Base-by-base conservation (phyloP, 176 grass and related monocot species). In the Phoenix roebelenii region DNA sequence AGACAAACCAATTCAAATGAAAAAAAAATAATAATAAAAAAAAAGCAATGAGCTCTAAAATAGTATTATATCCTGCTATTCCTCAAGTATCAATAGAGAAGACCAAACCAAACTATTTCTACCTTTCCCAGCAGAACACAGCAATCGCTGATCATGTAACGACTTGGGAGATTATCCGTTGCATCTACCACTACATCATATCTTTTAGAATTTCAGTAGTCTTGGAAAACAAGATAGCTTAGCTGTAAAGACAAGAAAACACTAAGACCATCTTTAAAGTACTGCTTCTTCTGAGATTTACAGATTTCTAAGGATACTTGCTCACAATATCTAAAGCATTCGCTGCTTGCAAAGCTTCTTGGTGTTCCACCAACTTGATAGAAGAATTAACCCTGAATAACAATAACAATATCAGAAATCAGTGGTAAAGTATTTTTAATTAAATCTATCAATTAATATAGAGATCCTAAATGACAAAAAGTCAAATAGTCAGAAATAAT, bases 131-230 rank as follows among this genome's bases (percentile, higher is more conserved):
- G 59, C 35, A 97, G 66, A 58, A 87, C 83, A 85, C 92, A 97
- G 51, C 87, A 97, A 72, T 97, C 92, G 64, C 69, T 97, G 63
- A 97, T 88, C 92, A 97, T 88, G 73, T 97, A 97, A 24, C 92
- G 79, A 54, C 74, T 90, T 66, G 92, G 87, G 76, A 97, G 83
- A 58, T 91, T 91, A 57, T 97, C 87, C 0, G 92, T 97, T 74
- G 92, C 92, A 70, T 97, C 92, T 67, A 91, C 83, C 77, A 97
- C 81, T 56, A 90, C 70, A 63, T 90, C 92, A 77, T 90, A 97
- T 80, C 87, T 97, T 74, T 76, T 2, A 49, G 57, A 69, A 23
- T 75, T 74, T 55, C 58, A 75, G 78, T 76, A 87, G 81, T 68
- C 19, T 56, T 77, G 75, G 79, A 88, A 90, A 85, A 75, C 66